phyloP scores from a whole-genome alignment of 257 asterid genomes.

The Fraxinus excelsior region DNA sequence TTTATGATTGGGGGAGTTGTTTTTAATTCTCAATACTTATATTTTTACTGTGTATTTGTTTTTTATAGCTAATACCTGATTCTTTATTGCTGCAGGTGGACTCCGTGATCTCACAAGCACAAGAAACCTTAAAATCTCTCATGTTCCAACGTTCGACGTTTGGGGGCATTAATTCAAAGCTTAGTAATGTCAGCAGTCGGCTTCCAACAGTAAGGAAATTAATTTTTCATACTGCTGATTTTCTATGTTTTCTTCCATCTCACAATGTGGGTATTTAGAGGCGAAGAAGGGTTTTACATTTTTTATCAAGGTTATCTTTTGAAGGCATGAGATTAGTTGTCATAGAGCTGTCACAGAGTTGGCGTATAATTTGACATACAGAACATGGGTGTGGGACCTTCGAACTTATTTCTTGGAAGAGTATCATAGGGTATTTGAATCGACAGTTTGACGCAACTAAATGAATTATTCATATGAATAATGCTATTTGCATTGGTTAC shows the following conservation, averaged over 20 bases:
- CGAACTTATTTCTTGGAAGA: not conserved
- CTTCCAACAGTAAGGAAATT: slow-evolving; percentile 68
- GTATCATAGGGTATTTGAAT: not conserved
- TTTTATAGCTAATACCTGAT: slow-evolving; percentile 12
- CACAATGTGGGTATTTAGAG: not conserved
- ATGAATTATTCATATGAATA: not conserved
- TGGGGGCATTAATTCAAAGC: slow-evolving; percentile 86
- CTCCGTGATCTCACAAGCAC: slow-evolving; percentile 91
- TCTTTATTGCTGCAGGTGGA: slow-evolving; percentile 66
- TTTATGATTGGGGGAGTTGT: slow-evolving; percentile 22
- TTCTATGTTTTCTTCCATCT: not conserved
- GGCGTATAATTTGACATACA: not conserved
- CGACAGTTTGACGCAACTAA: not conserved
- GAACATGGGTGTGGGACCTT: not conserved
- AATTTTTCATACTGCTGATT: not conserved
- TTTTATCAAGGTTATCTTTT: not conserved
- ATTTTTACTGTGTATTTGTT: not conserved
- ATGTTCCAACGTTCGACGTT: slow-evolving; percentile 89
- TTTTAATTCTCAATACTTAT: not conserved
- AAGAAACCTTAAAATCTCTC: slow-evolving; percentile 86
- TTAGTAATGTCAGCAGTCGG: slow-evolving; percentile 93
- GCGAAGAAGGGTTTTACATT: not conserved
- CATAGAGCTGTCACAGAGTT: not conserved
- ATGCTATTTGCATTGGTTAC: too few species aligned
- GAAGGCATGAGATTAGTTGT: not conserved